These are phyloP conservation scores for Dioszegia crocea DNA, from an alignment of 768 basidiomycete species.

Conservation along the genomic window DNA sequence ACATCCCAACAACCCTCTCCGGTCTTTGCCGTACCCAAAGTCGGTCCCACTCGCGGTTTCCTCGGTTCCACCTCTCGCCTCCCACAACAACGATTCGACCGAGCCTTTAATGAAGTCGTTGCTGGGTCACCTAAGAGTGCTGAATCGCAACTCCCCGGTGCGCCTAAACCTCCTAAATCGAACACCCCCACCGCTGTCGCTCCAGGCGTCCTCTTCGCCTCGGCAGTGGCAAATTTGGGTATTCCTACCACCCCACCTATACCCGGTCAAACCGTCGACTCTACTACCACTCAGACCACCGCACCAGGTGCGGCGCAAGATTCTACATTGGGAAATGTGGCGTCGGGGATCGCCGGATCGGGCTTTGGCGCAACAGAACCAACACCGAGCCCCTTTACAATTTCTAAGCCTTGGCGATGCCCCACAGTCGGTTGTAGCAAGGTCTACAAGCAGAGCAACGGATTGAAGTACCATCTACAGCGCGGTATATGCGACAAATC, in stretches of 20 bases:
- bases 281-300: neutral
- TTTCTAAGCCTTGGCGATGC: slow-evolving; percentile 57
- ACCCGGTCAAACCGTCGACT: slow-evolving; percentile 10
- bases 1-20: slow-evolving; percentile 39
- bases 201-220: slow-evolving; percentile 39
- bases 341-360: too few species aligned
- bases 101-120: slow-evolving; percentile 44
- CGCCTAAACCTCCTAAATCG: neutral
- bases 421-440: slow-evolving; percentile 95
- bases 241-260: slow-evolving; percentile 33
- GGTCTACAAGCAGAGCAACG: slow-evolving; percentile 91
- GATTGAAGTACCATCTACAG: slow-evolving; percentile 61
- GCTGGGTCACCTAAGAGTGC: slow-evolving; percentile 18
- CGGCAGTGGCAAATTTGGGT: slow-evolving; percentile 29
- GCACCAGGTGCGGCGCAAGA: slow-evolving; percentile 1
- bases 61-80: slow-evolving; percentile 17
- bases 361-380: slow-evolving; percentile 11
- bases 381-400: slow-evolving; percentile 44
- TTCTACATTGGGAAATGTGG: neutral
- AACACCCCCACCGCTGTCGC: slow-evolving; percentile 35
- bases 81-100: slow-evolving; percentile 28
- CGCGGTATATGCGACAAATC: too few species aligned
- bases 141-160: neutral
- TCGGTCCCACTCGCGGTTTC: slow-evolving; percentile 20
- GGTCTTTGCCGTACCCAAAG: slow-evolving; percentile 33